Percentiles rank a stretch among this genome's conserved stretches.
Evolutionary conservation across 805 yeast genomes (phyloP).

Genomic region (Kazachstania martiniae): DNA sequence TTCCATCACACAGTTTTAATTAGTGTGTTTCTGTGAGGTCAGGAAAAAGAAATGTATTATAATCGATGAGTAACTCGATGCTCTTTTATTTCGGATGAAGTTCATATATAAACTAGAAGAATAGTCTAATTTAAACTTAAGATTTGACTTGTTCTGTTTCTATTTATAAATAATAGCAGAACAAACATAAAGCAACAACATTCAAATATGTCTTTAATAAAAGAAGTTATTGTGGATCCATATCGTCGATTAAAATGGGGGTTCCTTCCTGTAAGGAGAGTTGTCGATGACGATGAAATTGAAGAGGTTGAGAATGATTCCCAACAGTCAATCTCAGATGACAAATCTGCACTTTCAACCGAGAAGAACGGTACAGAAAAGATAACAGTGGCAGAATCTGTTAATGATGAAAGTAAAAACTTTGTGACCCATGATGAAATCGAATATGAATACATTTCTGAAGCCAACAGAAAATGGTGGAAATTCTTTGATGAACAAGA

Average conservation of each 20-base stretch:
- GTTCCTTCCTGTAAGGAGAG: constrained; percentile 23
- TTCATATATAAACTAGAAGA: too few species aligned
- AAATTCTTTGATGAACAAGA: constrained; percentile 53
- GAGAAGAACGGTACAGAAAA: too few species aligned
- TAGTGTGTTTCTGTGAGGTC: too few species aligned
- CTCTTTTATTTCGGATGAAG: too few species aligned
- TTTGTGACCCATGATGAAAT: background rate
- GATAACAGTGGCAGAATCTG: too few species aligned
- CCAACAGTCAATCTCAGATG: background rate
- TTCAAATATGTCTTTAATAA: constrained; percentile 2
- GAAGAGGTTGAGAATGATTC: constrained; percentile 3
- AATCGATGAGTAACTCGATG: too few species aligned
- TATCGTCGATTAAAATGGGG: constrained; percentile 28
- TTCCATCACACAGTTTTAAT: too few species aligned
- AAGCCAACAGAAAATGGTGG: constrained; percentile 44
- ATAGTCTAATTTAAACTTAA: too few species aligned
- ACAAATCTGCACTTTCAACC: too few species aligned
- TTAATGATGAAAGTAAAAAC: background rate
- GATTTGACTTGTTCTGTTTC: too few species aligned
- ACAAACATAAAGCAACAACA: background rate
- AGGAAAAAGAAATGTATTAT: too few species aligned
- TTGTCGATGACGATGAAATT: constrained; percentile 15
- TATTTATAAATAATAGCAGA: background rate
- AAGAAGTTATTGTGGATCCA: constrained; percentile 20
- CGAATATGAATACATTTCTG: constrained; percentile 38